Conservation (phyloP, 2,329 filamentous ascomycete genomes). For the Purpureocillium takamizusanense region DNA sequence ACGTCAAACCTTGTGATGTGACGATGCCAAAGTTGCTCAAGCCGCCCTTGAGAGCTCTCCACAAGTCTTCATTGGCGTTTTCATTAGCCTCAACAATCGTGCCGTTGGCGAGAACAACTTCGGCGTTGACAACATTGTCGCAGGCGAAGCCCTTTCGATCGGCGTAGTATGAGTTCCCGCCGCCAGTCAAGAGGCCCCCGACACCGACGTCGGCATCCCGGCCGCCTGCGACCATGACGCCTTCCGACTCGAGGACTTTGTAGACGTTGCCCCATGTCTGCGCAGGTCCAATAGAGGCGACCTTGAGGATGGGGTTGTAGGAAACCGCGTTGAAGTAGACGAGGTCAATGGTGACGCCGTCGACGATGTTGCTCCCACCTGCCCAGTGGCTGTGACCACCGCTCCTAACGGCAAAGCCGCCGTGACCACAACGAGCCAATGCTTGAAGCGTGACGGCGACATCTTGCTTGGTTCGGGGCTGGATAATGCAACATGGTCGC, state of each 20-base stretch:
- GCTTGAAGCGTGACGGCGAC: background rate
- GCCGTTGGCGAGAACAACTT: conserved; percentile 30
- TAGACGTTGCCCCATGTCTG: conserved; percentile 14
- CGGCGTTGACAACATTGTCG: conserved; percentile 25
- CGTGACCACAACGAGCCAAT: no score
- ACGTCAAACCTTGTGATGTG: conserved; percentile 13
- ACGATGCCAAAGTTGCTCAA: conserved; percentile 31
- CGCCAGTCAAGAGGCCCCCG: conserved; percentile 9
- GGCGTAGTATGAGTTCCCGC: conserved; percentile 30
- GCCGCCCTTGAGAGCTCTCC: conserved; percentile 34
- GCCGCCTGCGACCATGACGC: conserved; percentile 12
- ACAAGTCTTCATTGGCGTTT: conserved; percentile 27
- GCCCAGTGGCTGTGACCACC: conserved; percentile 7
- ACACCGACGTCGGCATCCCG: conserved; percentile 15
- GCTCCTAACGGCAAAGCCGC: conserved; percentile 4
- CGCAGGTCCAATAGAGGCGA: conserved; percentile 20
- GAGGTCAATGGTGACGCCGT: conserved; percentile 6
- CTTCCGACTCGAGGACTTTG: conserved; percentile 8
- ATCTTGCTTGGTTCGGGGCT: background rate
- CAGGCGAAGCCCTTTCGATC: conserved; percentile 22
- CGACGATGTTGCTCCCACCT: conserved; percentile 5
- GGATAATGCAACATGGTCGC: background rate
- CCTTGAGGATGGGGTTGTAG: background rate
- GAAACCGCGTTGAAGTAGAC: conserved; percentile 1
- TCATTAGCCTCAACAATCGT: conserved; percentile 26